phyloP scores from a whole-genome alignment of 2,329 filamentous ascomycete genomes.

The Aspergillus thermomutatus region DNA sequence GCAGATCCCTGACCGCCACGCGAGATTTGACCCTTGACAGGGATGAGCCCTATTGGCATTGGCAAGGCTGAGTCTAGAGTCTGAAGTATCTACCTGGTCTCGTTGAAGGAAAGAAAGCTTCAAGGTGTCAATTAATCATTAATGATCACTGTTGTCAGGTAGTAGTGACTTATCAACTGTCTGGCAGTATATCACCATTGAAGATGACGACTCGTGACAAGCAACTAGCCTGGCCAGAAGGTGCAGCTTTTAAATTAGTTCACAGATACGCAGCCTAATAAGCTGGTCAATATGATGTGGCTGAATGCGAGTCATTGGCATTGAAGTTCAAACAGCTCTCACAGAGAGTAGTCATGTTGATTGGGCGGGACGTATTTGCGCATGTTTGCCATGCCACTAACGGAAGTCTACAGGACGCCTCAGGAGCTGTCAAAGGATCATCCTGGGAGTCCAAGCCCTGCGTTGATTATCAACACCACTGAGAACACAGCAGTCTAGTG shows the following conservation, averaged over 20 bases:
- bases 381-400: not conserved
- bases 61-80: not conserved
- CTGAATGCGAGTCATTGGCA: not conserved
- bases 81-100: not conserved
- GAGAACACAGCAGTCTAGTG: no score
- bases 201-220: not conserved
- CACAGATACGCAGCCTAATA: no score
- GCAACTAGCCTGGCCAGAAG: no score
- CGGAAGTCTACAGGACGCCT: not conserved
- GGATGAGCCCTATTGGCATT: not conserved
- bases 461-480: not conserved
- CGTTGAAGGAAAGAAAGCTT: not conserved
- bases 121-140: not conserved
- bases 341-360: not conserved
- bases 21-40: not conserved
- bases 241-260: no score
- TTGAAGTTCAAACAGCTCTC: not conserved
- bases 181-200: not conserved
- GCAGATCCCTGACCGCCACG: not conserved
- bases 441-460: not conserved
- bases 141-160: not conserved
- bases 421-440: not conserved
- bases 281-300: not conserved
- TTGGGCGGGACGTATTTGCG: not conserved
- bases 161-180: not conserved